phyloP scores from a whole-genome alignment of 768 basidiomycete species.

The Leccinum subgranulosum region DNA sequence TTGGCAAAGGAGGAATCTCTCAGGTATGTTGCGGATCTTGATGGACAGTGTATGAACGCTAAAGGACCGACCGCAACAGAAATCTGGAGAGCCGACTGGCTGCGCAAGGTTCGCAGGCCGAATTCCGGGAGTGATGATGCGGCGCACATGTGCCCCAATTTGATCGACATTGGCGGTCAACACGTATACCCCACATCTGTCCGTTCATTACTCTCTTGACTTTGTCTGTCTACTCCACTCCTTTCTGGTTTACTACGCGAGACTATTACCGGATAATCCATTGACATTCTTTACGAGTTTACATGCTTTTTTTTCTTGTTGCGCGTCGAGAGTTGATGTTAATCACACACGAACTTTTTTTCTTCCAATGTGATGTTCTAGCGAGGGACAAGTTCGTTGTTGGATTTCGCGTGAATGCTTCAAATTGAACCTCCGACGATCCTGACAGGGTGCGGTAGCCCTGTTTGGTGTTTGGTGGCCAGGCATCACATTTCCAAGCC shows the following conservation, averaged over 20 bases:
- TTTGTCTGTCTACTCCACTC: constrained; percentile 34
- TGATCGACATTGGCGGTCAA: constrained; percentile 26
- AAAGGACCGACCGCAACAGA: constrained; percentile 36
- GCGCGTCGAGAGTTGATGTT: constrained; percentile 23
- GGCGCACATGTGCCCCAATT: constrained; percentile 18
- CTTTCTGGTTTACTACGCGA: constrained; percentile 34
- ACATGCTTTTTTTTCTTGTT: constrained; percentile 29
- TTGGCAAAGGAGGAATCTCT: constrained; percentile 95
- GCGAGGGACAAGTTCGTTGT: not conserved
- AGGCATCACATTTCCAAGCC: constrained; percentile 1
- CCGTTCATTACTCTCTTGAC: constrained; percentile 36
- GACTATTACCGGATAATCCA: constrained; percentile 36
- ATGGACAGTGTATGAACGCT: not conserved
- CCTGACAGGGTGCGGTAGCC: constrained; percentile 11
- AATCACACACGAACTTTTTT: constrained; percentile 13
- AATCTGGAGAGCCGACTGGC: constrained; percentile 90
- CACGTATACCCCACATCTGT: constrained; percentile 33
- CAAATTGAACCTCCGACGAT: constrained; percentile 30
- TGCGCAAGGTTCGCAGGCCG: constrained; percentile 79
- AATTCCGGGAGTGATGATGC: constrained; percentile 63
- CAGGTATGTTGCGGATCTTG: constrained; percentile 45
- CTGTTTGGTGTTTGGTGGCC: constrained; percentile 3
- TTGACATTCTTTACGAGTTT: constrained; percentile 35
- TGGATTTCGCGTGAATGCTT: constrained; percentile 5
- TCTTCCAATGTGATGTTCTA: constrained; percentile 9